Evolutionary conservation across 192 early-diverging fungal species (phyloP).

Genomic region (Oehlia diaphana): DNA sequence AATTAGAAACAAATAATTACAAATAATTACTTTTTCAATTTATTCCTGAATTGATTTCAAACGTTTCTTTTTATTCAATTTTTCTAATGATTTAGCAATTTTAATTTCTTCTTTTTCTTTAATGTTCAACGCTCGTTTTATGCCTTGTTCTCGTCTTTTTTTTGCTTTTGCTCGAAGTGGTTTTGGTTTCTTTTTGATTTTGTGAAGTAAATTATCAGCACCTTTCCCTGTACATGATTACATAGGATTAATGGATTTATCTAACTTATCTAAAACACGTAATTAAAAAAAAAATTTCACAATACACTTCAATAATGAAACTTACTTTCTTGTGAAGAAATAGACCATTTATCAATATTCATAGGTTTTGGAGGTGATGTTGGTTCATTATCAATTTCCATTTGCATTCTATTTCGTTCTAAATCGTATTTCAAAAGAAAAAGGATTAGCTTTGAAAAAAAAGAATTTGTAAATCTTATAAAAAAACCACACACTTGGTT

Average conservation of each 20-base stretch:
- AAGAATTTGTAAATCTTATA: neutral
- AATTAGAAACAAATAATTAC: too few relatives aligned
- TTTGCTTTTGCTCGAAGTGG: conserved; percentile 10
- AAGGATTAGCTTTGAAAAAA: neutral
- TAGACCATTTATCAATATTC: neutral
- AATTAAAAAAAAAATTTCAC: neutral
- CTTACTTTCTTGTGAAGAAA: neutral
- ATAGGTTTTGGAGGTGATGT: neutral
- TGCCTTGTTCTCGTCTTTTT: neutral
- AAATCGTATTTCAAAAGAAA: neutral
- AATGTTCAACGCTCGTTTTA: neutral
- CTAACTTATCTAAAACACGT: neutral
- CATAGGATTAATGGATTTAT: neutral
- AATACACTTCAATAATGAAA: neutral
- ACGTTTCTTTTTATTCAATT: neutral
- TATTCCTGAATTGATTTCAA: neutral
- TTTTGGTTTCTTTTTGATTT: conserved; percentile 15
- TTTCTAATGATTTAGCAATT: neutral
- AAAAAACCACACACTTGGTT: conserved; percentile 4
- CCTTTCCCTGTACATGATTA: neutral
- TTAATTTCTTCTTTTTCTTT: conserved; percentile 6
- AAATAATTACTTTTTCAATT: neutral
- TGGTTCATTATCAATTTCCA: conserved; percentile 11
- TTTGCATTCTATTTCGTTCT: conserved; percentile 9
- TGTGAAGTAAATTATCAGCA: neutral